Percentiles rank a stretch among this genome's conserved stretches.
Evolutionary conservation across 1,284 basidiomycete genomes (phyloP).

Genomic region (Porogramme epimiltina): DNA sequence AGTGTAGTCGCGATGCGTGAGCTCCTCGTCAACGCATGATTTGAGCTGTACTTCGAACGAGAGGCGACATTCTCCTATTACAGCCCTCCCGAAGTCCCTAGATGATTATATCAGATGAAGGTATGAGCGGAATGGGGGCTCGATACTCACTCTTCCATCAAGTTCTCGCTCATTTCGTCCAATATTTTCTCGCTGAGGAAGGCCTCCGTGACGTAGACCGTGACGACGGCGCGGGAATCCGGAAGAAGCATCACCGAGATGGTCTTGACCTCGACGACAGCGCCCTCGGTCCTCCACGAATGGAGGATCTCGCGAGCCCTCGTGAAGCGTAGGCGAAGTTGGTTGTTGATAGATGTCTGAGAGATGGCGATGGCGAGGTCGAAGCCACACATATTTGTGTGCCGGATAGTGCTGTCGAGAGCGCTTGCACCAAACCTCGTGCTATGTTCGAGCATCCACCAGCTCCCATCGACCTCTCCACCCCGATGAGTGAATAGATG

Average conservation of each 20-base stretch:
- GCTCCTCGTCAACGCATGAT: constrained; percentile 12
- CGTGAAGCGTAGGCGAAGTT: constrained; percentile 21
- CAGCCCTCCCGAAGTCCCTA: neutral
- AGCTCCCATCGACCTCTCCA: constrained; percentile 8
- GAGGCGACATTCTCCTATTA: constrained; percentile 22
- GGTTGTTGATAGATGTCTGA: constrained; percentile 32
- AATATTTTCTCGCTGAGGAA: neutral
- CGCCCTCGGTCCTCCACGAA: neutral
- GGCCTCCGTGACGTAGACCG: constrained; percentile 20
- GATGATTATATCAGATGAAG: neutral
- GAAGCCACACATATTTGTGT: constrained; percentile 30
- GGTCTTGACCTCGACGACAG: constrained; percentile 27
- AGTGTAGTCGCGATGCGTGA: constrained; percentile 10
- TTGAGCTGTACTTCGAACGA: constrained; percentile 28
- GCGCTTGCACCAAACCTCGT: constrained; percentile 11
- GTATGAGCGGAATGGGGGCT: neutral
- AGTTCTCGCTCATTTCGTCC: neutral
- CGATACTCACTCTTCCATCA: neutral
- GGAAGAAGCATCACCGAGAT: constrained; percentile 13
- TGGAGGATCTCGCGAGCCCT: constrained; percentile 13
- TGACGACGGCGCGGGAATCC: constrained; percentile 28
- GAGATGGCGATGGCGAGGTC: constrained; percentile 36
- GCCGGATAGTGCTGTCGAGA: constrained; percentile 24
- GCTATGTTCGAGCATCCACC: constrained; percentile 13
- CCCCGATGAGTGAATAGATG: neutral